Percentiles rank a stretch among this genome's conserved stretches.
phyloP scores from a whole-genome alignment of 179 eudicot genomes.

The Beta corolliflora region DNA sequence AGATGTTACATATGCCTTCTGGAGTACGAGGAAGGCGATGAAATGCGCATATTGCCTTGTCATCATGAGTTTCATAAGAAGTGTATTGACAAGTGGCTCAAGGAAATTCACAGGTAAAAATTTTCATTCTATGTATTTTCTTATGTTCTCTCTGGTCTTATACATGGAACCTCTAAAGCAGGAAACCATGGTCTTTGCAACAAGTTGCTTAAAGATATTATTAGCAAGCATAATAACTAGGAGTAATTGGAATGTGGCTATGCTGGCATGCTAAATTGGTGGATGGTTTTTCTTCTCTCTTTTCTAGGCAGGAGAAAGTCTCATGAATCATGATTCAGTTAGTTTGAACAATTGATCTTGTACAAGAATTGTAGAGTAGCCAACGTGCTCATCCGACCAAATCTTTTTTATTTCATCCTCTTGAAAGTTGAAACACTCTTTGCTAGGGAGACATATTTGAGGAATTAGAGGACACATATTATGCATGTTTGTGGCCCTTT shows the following conservation, averaged over 20 bases:
- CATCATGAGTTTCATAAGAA: conserved; percentile 86
- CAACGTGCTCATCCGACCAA: not conserved
- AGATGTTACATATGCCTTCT: conserved; percentile 98
- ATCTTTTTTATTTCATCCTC: not conserved
- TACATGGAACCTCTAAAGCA: not conserved
- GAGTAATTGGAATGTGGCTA: no score
- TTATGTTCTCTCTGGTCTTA: not conserved
- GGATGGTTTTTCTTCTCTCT: no score
- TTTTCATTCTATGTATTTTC: not conserved
- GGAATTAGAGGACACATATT: not conserved
- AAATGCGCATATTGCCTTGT: conserved; percentile 77
- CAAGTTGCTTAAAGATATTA: not conserved
- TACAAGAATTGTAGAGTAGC: not conserved
- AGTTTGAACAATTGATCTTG: not conserved
- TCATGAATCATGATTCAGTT: no score
- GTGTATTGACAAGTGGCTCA: conserved; percentile 96
- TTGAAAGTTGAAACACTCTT: not conserved
- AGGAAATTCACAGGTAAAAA: conserved; percentile 89
- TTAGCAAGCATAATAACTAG: not conserved
- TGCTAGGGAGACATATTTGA: not conserved
- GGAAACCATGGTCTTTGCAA: not conserved
- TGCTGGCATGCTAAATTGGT: no score
- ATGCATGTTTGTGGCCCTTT: not conserved
- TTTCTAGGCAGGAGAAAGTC: no score
- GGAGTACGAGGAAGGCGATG: conserved; percentile 96